Percentiles rank a stretch among this genome's conserved stretches.
phyloP scores from a whole-genome alignment of 2,329 filamentous ascomycete species.

The Cladosporium austrohemisphaericum region DNA sequence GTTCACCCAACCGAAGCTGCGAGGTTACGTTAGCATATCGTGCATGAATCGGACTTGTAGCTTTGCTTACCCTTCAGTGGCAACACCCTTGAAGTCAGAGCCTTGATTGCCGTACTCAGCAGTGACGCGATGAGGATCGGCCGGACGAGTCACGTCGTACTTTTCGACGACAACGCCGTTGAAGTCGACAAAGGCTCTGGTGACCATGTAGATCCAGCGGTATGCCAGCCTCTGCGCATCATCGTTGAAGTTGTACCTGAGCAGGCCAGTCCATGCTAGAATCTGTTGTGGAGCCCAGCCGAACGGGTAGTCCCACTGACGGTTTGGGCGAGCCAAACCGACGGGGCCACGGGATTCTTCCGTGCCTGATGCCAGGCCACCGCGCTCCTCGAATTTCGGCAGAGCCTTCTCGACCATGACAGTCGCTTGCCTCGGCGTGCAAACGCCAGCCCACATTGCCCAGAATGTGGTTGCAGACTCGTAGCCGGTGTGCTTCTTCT shows the following conservation, averaged over 20 bases:
- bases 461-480: conserved; percentile 94
- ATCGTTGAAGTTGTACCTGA: conserved; percentile 86
- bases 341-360: conserved; percentile 80
- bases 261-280: conserved; percentile 88
- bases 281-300: conserved; percentile 99
- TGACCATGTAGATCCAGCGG: conserved; percentile 98
- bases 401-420: conserved; percentile 75
- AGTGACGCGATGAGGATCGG: conserved; percentile 89
- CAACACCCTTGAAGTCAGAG: conserved; percentile 89
- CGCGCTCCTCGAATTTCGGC: conserved; percentile 81
- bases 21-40: conserved; percentile 15
- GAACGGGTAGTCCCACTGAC: conserved; percentile 98
- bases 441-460: conserved; percentile 92
- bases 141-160: conserved; percentile 88
- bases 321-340: conserved; percentile 78
- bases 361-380: conserved; percentile 84
- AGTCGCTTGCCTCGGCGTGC: conserved; percentile 80
- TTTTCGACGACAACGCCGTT: conserved; percentile 98
- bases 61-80: conserved; percentile 83
- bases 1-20: conserved; percentile 96
- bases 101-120: conserved; percentile 98
- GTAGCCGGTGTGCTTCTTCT: conserved; percentile 75
- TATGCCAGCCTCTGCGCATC: conserved; percentile 88
- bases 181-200: conserved; percentile 96
- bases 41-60: too few relatives aligned